phyloP scores from a whole-genome alignment of 108 stramenopile genomes.

The Nitzschia inconspicua region DNA sequence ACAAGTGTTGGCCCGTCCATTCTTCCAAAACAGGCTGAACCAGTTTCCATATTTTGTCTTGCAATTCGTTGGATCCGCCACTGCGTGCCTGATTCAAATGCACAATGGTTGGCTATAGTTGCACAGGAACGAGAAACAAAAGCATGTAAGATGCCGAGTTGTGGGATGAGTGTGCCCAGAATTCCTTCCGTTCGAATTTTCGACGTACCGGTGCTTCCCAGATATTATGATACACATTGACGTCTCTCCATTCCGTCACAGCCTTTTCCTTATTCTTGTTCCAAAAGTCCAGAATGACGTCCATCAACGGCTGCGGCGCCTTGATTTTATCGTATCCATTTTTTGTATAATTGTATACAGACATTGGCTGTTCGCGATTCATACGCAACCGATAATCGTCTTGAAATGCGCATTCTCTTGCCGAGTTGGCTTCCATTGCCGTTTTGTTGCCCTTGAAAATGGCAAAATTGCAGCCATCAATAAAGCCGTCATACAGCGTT shows the following conservation, averaged over 20 bases:
- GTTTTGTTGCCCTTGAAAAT: slow-evolving; percentile 8
- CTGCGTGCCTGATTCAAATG: slow-evolving; percentile 19
- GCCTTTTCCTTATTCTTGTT: slow-evolving; percentile 31
- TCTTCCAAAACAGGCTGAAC: slow-evolving; percentile 73
- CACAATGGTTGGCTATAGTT: slow-evolving; percentile 30
- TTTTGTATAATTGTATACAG: slow-evolving; percentile 67
- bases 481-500: slow-evolving; percentile 25
- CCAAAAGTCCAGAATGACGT: slow-evolving; percentile 58
- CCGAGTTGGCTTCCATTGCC: slow-evolving; percentile 21
- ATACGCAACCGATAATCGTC: slow-evolving; percentile 48
- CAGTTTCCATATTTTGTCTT: slow-evolving; percentile 45
- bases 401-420: slow-evolving; percentile 17
- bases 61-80: too few relatives aligned
- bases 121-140: too few relatives aligned
- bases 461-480: slow-evolving; percentile 16
- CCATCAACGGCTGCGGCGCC: slow-evolving; percentile 52
- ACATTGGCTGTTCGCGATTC: slow-evolving; percentile 58
- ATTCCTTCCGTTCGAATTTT: too few relatives aligned
- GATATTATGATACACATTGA: slow-evolving; percentile 55
- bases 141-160: too few relatives aligned
- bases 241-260: slow-evolving; percentile 13
- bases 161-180: too few relatives aligned
- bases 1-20: slow-evolving; percentile 84
- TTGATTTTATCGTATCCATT: slow-evolving; percentile 58
- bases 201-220: slow-evolving; percentile 62